Base-by-base conservation (phyloP, 2,329 filamentous ascomycete genomes). In the Atkinsonella texensis region DNA sequence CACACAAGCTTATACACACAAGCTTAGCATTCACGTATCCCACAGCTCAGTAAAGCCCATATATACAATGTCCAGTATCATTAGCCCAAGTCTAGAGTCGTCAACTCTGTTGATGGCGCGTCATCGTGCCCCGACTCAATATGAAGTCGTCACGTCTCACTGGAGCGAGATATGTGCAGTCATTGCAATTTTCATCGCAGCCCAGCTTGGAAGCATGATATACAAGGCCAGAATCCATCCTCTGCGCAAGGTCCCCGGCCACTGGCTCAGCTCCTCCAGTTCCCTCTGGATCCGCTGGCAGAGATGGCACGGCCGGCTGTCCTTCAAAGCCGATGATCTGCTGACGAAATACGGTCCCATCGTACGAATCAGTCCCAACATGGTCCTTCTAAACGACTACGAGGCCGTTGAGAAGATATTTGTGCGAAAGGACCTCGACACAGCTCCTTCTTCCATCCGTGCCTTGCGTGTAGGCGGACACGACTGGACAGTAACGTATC, bases 341-440 rank as follows among this genome's bases (percentile, higher is more conserved):
- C 44, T 51, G 0, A 56, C 49, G 4, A 31, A 54, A 6, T 51
- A 62, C 52, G 60, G 60, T 15, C 60, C 60, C 3, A 32, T 62
- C 0, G 57, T 62, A 1, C 52, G 60, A 3, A 57, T 62, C 15
- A 59, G 56, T 0, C 60, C 60, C 8, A 60, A 58, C 0, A 62
- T 62, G 57, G 49, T 60, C 5, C 56, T 62, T 3, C 52, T 62
- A 39, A 60, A 56, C n/a, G 60, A 62, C 12, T 45, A 44, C n/a
- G 31, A 44, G n/a, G 38, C 56, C n/a, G 49, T 57, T 20, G 40
- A 54, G 38, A 20, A 40, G 1, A 17, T 52, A 20, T 58, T 58
- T 42, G 39, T 46, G 18, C 49, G 55, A 18, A 50, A 54, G 23
- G 56, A 58, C 20, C 50, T 58, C 4, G 52, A 55, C 42, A 58